These are phyloP conservation scores for Termitomyces sp. DNA, from an alignment of 768 basidiomycete genomes.

Conservation along the genomic window DNA sequence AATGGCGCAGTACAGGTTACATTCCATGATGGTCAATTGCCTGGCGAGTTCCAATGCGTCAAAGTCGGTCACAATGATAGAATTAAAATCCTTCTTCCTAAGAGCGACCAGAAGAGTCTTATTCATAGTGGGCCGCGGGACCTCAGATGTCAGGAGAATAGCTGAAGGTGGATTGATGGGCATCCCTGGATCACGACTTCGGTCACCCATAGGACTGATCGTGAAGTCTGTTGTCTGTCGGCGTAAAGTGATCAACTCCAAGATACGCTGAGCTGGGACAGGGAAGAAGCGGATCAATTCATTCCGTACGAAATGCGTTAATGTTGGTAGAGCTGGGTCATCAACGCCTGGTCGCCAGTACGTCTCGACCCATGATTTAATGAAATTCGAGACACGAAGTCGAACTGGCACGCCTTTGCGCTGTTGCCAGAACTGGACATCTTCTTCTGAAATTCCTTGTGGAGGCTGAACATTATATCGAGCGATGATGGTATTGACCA, in stretches of 20 bases:
- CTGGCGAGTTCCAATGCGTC: slow-evolving; percentile 89
- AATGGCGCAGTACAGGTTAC: slow-evolving; percentile 80
- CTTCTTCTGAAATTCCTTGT: slow-evolving; percentile 49
- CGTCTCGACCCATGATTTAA: slow-evolving; percentile 91
- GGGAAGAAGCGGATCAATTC: slow-evolving; percentile 62
- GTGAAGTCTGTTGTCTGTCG: slow-evolving; percentile 42
- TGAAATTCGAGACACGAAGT: slow-evolving; percentile 85
- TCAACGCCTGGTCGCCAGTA: slow-evolving; percentile 86
- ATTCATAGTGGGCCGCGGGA: slow-evolving; percentile 85
- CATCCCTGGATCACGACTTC: slow-evolving; percentile 73
- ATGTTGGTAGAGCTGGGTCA: slow-evolving; percentile 51
- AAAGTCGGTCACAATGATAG: slow-evolving; percentile 82
- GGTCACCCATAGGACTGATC: slow-evolving; percentile 57
- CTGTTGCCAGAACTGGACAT: slow-evolving; percentile 76
- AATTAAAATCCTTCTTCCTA: slow-evolving; percentile 58
- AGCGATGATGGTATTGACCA: slow-evolving; percentile 72
- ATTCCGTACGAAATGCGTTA: slow-evolving; percentile 60
- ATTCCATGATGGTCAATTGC: slow-evolving; percentile 94
- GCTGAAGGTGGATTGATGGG: slow-evolving; percentile 59
- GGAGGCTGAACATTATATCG: slow-evolving; percentile 84
- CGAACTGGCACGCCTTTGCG: slow-evolving; percentile 88
- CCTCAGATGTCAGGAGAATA: slow-evolving; percentile 48
- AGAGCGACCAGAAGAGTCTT: slow-evolving; percentile 70
- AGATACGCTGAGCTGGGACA: slow-evolving; percentile 66
- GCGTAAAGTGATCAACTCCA: slow-evolving; percentile 62